phyloP scores from a whole-genome alignment of 2,329 filamentous ascomycete genomes.

The Fusarium clavum region DNA sequence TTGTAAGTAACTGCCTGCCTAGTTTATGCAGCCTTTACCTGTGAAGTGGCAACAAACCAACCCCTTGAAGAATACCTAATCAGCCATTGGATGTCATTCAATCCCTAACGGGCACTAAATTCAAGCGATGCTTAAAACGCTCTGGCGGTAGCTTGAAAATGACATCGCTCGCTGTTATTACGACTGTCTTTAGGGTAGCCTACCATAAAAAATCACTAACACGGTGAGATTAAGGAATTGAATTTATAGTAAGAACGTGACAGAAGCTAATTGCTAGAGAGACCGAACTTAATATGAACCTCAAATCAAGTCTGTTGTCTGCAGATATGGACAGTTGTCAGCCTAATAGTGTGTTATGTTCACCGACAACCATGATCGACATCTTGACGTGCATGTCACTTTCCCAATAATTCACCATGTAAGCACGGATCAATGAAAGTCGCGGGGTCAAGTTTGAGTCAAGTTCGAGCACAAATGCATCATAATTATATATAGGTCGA shows the following conservation, averaged over 20 bases:
- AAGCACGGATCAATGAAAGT: background rate
- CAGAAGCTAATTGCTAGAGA: background rate
- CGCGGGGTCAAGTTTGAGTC: background rate
- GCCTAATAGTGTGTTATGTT: background rate
- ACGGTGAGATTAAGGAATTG: background rate
- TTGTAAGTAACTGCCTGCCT: background rate
- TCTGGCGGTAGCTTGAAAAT: background rate
- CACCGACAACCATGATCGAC: background rate
- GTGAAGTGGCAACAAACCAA: background rate
- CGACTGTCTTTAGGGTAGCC: background rate
- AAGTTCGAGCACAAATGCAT: conserved; percentile 1
- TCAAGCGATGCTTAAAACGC: background rate
- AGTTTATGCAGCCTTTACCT: background rate
- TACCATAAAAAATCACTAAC: background rate
- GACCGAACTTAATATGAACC: background rate
- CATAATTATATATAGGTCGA: conserved; percentile 26
- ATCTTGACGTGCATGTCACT: background rate
- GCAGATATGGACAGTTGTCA: background rate
- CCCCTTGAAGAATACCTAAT: background rate
- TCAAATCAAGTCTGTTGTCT: background rate
- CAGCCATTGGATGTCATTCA: background rate
- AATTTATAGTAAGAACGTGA: background rate
- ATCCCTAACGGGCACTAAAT: background rate
- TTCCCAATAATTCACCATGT: background rate
- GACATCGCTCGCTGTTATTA: background rate